Conservation (phyloP, 2,329 filamentous ascomycete species). For the Xylariaceae sp. region DNA sequence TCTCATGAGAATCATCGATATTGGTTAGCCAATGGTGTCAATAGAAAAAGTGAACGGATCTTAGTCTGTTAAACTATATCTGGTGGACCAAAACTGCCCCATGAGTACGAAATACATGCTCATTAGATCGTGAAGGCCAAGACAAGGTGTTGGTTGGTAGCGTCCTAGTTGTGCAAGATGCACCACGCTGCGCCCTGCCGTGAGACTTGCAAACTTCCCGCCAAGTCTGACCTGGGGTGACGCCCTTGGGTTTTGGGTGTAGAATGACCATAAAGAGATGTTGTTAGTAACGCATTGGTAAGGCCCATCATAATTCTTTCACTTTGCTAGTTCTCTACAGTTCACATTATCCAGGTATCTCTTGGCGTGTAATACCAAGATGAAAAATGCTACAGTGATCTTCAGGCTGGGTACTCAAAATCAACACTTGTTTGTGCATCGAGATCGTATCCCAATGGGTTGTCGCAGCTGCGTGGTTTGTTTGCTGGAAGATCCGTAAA, state of each 20-base stretch:
- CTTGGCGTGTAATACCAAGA: background rate
- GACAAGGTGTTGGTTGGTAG: constrained; percentile 6
- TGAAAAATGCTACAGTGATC: background rate
- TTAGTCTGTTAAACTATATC: background rate
- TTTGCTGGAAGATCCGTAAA: constrained; percentile 31
- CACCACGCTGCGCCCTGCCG: background rate
- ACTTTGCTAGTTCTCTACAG: background rate
- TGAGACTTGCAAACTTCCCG: background rate
- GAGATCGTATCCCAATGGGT: constrained; percentile 22
- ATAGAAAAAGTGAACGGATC: background rate
- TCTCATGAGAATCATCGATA: background rate
- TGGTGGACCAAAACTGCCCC: constrained; percentile 2
- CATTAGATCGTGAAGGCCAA: background rate
- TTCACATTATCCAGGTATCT: background rate
- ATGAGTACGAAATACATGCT: background rate
- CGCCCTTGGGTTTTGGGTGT: background rate
- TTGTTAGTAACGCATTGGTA: background rate
- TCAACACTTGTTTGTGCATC: constrained; percentile 14
- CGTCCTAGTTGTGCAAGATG: constrained; percentile 12
- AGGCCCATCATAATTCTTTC: background rate
- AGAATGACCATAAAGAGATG: background rate
- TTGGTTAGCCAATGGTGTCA: constrained; percentile 8
- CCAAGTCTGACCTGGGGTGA: background rate
- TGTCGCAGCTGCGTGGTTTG: constrained; percentile 25
- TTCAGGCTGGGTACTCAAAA: constrained; percentile 6